Conservation (phyloP, 2,329 filamentous ascomycete species). For the Diaporthe humulicola region DNA sequence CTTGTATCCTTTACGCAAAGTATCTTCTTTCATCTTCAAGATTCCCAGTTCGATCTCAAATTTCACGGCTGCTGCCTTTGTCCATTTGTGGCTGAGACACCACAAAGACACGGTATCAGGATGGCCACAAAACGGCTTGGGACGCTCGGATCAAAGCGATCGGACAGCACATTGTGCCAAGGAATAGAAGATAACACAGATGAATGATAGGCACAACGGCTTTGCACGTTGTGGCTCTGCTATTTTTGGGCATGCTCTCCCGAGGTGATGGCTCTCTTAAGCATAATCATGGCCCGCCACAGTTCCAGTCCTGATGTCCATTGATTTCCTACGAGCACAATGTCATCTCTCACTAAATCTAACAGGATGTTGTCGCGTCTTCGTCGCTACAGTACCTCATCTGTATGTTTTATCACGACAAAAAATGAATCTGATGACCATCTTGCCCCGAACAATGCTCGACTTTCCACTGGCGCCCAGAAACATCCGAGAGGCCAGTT, state of each 20-base stretch:
- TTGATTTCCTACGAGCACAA: neutral
- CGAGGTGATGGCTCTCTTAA: neutral
- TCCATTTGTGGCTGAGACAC: neutral
- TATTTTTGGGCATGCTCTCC: neutral
- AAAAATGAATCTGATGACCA: too few relatives aligned
- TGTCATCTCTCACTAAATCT: neutral
- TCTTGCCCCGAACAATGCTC: neutral
- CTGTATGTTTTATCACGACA: neutral
- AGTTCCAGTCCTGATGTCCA: neutral
- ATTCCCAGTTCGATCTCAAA: neutral
- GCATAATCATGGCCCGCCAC: neutral
- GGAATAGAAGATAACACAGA: neutral
- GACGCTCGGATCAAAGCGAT: neutral
- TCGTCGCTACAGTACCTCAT: neutral
- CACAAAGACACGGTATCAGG: neutral
- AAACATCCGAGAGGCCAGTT: neutral
- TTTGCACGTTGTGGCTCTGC: neutral
- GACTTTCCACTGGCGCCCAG: neutral
- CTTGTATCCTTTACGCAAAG: neutral
- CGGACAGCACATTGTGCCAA: neutral
- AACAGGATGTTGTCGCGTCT: neutral
- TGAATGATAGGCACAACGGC: neutral
- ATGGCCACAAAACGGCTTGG: neutral
- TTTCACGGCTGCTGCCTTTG: neutral
- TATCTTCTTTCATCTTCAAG: neutral